Evolutionary conservation across 352 stramenopile genomes (phyloP).

Genomic region (Pythium periplocum): DNA sequence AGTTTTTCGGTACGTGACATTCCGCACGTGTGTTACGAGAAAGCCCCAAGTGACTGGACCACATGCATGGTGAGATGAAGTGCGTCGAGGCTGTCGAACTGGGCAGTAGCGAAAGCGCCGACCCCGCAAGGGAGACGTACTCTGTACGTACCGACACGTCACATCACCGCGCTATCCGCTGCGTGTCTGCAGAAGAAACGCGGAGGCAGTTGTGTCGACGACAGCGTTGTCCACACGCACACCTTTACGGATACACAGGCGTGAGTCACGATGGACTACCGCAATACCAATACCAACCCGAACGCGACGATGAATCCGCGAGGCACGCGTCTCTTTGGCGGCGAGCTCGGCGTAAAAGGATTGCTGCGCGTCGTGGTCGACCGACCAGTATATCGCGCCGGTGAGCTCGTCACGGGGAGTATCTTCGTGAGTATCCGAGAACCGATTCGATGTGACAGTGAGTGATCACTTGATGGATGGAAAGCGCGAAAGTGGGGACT

Average conservation of each 20-base stretch:
- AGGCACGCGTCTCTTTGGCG: slow-evolving; percentile 30
- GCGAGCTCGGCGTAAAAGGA: slow-evolving; percentile 60
- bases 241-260: neutral
- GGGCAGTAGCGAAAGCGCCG: too few relatives aligned
- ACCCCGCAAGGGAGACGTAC: too few relatives aligned
- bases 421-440: slow-evolving; percentile 58
- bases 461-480: slow-evolving; percentile 7
- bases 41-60: too few relatives aligned
- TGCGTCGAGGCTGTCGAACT: too few relatives aligned
- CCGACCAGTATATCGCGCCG: slow-evolving; percentile 49
- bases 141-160: too few relatives aligned
- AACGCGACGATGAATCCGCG: slow-evolving; percentile 1
- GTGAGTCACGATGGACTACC: slow-evolving; percentile 23
- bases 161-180: too few relatives aligned
- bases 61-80: too few relatives aligned
- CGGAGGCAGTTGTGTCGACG: too few relatives aligned
- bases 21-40: too few relatives aligned
- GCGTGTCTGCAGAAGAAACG: too few relatives aligned
- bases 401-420: slow-evolving; percentile 43
- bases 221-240: too few relatives aligned
- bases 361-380: slow-evolving; percentile 57
- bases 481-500: neutral
- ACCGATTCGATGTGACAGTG: slow-evolving; percentile 47
- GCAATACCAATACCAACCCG: slow-evolving; percentile 16
- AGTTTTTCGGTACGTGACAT: too few relatives aligned